A percentile compares a stretch with the other conserved stretches of the same genome.
Conservation (phyloP, 148 eudicot species). For the Vaccinium vitisidaea region DNA sequence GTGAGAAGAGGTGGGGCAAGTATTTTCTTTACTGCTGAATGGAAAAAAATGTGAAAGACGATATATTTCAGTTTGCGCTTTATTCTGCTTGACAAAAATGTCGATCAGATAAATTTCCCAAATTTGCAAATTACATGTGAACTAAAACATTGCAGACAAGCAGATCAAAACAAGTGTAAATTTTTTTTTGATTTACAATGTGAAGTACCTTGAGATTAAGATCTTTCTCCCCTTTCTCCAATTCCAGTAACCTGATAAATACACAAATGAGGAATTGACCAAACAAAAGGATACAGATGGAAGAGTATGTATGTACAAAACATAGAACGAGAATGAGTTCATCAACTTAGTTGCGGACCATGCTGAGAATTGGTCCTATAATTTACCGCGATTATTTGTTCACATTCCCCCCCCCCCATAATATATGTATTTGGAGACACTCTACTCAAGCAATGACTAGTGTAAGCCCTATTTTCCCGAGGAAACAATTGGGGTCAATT, state of each 20-base stretch:
- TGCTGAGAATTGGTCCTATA: background rate
- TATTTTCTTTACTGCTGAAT: background rate
- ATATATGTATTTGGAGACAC: background rate
- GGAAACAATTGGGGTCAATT: background rate
- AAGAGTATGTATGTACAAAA: background rate
- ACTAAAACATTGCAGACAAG: background rate
- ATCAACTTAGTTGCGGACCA: background rate
- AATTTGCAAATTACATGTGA: background rate
- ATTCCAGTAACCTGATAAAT: slow-evolving; percentile 36
- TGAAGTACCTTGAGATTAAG: slow-evolving; percentile 37
- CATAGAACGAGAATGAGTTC: background rate
- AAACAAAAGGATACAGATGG: background rate
- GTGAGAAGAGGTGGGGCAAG: background rate
- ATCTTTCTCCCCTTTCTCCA: slow-evolving; percentile 38
- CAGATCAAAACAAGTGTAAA: background rate
- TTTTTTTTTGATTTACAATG: background rate
- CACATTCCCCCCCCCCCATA: background rate
- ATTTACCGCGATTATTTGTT: background rate
- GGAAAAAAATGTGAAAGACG: background rate
- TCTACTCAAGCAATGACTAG: background rate
- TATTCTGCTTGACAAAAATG: background rate
- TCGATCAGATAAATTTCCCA: background rate
- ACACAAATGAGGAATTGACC: background rate
- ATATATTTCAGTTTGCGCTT: background rate
- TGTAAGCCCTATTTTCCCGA: background rate